These are phyloP conservation scores for Chaetomium sp. DNA, from an alignment of 2,329 filamentous ascomycete species.

Conservation along the genomic window DNA sequence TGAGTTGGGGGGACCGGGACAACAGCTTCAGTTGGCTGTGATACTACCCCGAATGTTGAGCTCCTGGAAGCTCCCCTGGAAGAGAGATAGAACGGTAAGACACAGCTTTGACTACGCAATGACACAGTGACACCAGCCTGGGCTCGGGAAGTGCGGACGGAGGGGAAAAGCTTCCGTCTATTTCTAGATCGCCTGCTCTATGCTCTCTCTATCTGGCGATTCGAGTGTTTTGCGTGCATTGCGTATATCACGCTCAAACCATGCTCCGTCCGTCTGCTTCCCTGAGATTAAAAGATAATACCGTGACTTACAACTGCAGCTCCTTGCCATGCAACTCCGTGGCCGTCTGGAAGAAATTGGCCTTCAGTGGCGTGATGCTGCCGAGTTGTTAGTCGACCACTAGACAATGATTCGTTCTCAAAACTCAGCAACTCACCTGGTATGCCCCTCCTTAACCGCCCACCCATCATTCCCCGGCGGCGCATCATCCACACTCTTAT, in stretches of 20 bases:
- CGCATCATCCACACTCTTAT: conserved; percentile 74
- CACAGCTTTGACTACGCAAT: not conserved
- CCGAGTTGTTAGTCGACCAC: conserved; percentile 6
- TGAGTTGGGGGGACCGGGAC: not conserved
- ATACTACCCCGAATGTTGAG: conserved; percentile 11
- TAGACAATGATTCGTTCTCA: not conserved
- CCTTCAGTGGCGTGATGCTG: conserved; percentile 83
- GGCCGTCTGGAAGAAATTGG: conserved; percentile 79
- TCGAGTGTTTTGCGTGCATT: not conserved
- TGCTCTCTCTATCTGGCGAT: conserved; percentile 18
- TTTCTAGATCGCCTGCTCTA: conserved; percentile 25
- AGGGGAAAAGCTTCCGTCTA: conserved; percentile 10
- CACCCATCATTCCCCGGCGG: conserved; percentile 85
- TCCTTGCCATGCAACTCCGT: conserved; percentile 60
- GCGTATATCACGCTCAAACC: not conserved
- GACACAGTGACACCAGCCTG: not conserved
- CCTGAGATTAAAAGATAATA: conserved; percentile 20
- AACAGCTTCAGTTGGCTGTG: not conserved
- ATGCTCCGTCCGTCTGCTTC: conserved; percentile 11
- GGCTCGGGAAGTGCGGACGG: conserved; percentile 5
- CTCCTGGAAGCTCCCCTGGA: conserved; percentile 6
- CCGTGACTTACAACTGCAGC: conserved; percentile 70
- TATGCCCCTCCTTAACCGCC: conserved; percentile 80
- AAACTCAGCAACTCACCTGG: conserved; percentile 51
- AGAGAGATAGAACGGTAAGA: conserved; percentile 13